phyloP scores from a whole-genome alignment of 2,329 filamentous ascomycete species.

The Paecilomyces niveus region DNA sequence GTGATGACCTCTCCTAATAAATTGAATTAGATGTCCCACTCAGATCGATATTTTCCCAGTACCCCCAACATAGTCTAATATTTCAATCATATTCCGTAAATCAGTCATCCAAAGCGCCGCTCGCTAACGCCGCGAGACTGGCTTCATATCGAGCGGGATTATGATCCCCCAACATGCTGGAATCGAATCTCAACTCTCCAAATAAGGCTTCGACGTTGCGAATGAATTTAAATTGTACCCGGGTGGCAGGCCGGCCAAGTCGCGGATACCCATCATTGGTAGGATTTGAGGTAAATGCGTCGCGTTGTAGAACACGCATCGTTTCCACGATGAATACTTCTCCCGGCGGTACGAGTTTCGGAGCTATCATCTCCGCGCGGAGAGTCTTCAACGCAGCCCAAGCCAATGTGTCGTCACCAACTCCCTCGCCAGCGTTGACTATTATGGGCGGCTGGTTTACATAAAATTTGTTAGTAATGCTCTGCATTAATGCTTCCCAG shows the following conservation, averaged over 20 bases:
- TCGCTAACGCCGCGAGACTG: conserved; percentile 54
- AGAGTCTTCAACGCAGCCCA: conserved; percentile 60
- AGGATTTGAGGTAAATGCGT: conserved; percentile 50
- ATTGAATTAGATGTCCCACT: background rate
- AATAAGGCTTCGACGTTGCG: conserved; percentile 64
- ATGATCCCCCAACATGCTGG: conserved; percentile 69
- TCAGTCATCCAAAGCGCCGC: conserved; percentile 38
- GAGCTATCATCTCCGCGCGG: conserved; percentile 59
- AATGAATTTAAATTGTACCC: conserved; percentile 64
- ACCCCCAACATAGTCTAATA: conserved; percentile 6
- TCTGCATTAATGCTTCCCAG: conserved; percentile 58
- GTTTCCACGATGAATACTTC: conserved; percentile 69
- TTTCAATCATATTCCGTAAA: background rate
- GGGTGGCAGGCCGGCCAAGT: conserved; percentile 59
- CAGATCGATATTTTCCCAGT: conserved; percentile 10
- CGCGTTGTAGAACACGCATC: conserved; percentile 58
- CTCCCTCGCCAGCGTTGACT: conserved; percentile 38
- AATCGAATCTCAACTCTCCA: conserved; percentile 62
- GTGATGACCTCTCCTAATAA: background rate
- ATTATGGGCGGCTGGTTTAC: conserved; percentile 39
- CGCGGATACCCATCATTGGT: conserved; percentile 35
- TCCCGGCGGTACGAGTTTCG: conserved; percentile 66
- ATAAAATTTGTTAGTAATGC: conserved; percentile 57
- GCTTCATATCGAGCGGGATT: conserved; percentile 68
- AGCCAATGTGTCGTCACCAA: conserved; percentile 63